Percentiles rank a stretch among this genome's conserved stretches.
Evolutionary conservation across 2,329 filamentous ascomycete genomes (phyloP).

Genomic region (Calonectria pauciramosa): DNA sequence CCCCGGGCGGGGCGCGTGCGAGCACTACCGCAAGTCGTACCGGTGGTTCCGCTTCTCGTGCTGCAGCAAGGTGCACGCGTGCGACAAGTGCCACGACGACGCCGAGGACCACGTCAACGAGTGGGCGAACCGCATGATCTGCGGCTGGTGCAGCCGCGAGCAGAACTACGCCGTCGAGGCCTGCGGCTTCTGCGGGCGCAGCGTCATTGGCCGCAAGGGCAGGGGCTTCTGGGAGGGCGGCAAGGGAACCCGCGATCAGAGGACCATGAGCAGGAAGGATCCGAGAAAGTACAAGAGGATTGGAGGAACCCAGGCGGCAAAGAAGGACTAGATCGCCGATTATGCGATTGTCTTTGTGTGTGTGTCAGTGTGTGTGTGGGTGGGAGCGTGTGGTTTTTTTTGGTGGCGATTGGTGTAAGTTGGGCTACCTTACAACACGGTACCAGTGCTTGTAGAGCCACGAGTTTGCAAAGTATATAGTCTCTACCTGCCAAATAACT

Average conservation of each 20-base stretch:
- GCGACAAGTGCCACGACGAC: conserved; percentile 81
- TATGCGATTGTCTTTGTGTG: neutral
- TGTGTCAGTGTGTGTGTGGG: neutral
- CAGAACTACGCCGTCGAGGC: conserved; percentile 84
- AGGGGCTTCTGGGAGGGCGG: conserved; percentile 90
- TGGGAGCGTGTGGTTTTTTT: neutral
- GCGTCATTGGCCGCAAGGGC: conserved; percentile 75
- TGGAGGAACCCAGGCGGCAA: conserved; percentile 50
- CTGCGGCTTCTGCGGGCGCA: conserved; percentile 80
- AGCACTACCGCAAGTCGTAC: conserved; percentile 71
- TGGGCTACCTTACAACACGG: neutral
- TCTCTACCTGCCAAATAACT: neutral
- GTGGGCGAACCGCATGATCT: conserved; percentile 88
- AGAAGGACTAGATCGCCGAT: conserved; percentile 26
- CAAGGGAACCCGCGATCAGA: conserved; percentile 81
- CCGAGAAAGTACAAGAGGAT: conserved; percentile 79
- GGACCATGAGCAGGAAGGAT: conserved; percentile 81
- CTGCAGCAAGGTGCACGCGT: conserved; percentile 71
- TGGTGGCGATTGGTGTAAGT: neutral
- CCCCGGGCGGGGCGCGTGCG: conserved; percentile 66
- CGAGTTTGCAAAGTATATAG: conserved; percentile 1
- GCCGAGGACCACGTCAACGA: conserved; percentile 80
- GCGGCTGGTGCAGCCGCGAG: conserved; percentile 84
- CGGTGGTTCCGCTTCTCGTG: conserved; percentile 77
- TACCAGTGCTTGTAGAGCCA: conserved; percentile 8